Evolutionary conservation across 2,329 filamentous ascomycete species (phyloP).

Genomic region (Microdochium paspali): DNA sequence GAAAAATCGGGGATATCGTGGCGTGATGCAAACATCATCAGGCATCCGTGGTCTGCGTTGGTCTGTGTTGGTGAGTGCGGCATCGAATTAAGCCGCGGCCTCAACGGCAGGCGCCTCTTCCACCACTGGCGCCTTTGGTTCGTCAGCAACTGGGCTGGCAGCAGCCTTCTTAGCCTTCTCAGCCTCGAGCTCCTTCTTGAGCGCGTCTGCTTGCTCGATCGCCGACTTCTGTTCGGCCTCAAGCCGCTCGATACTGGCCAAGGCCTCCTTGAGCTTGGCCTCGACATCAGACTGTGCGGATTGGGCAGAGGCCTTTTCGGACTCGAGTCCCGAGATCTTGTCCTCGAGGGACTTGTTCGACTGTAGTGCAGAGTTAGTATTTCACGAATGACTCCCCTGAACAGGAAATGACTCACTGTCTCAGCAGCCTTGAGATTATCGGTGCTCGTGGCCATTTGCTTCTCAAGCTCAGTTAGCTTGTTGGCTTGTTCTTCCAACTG

Average conservation of each 20-base stretch:
- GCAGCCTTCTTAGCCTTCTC: neutral
- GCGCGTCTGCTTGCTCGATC: neutral
- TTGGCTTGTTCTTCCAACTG: neutral
- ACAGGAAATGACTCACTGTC: neutral
- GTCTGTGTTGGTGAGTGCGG: neutral
- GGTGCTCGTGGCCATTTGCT: neutral
- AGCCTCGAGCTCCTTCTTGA: neutral
- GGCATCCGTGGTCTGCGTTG: neutral
- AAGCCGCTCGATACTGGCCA: neutral
- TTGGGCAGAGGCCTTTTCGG: neutral
- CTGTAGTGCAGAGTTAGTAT: neutral
- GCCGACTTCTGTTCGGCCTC: neutral
- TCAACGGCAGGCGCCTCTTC: neutral
- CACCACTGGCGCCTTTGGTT: neutral
- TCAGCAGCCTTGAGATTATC: neutral
- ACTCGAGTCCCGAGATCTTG: neutral
- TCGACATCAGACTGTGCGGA: neutral
- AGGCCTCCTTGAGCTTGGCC: neutral
- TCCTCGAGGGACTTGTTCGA: neutral
- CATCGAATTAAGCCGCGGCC: neutral
- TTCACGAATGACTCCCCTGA: neutral
- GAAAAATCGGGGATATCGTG: neutral
- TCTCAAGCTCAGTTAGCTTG: neutral
- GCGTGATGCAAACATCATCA: neutral
- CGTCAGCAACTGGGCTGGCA: neutral